A percentile compares a stretch with the other conserved stretches of the same genome.
Conservation (phyloP, 2,329 filamentous ascomycete species). For the Colletotrichum sp. region DNA sequence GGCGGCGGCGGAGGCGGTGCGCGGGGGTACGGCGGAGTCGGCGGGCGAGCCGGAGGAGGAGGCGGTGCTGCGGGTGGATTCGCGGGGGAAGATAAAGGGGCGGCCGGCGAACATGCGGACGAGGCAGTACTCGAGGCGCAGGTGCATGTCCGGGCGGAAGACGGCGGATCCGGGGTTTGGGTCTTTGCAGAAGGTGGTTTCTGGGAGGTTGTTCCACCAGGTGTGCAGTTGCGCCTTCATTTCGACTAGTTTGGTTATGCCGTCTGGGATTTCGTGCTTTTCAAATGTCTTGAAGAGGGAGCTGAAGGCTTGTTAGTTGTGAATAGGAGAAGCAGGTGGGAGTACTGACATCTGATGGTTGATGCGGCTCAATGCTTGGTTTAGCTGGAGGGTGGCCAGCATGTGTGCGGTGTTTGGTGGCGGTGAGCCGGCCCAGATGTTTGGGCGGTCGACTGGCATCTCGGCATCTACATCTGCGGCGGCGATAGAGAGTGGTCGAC, state of each 20-base stretch:
- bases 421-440: conserved; percentile 43
- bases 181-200: conserved; percentile 37
- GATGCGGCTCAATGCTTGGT: conserved; percentile 38
- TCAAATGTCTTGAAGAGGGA: conserved; percentile 36
- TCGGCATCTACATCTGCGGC: conserved; percentile 59
- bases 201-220: conserved; percentile 42
- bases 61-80: conserved; percentile 29
- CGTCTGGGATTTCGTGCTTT: conserved; percentile 34
- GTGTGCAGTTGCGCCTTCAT: conserved; percentile 39
- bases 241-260: conserved; percentile 36
- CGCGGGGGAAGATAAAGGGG: conserved; percentile 52
- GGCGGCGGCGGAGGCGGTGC: background rate
- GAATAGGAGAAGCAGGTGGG: accelerated
- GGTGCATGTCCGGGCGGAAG: conserved; percentile 53
- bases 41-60: conserved; percentile 32
- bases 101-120: conserved; percentile 59
- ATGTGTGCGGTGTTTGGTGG: conserved; percentile 50
- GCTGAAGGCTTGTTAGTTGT: conserved; percentile 24
- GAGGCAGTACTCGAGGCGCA: conserved; percentile 57
- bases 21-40: conserved; percentile 28
- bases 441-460: conserved; percentile 50
- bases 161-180: conserved; percentile 42
- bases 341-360: conserved; percentile 41
- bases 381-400: conserved; percentile 45
- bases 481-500: conserved; percentile 57